Evolutionary conservation across 1,284 basidiomycete genomes (phyloP).

Genomic region (Melampsora allii-populina): DNA sequence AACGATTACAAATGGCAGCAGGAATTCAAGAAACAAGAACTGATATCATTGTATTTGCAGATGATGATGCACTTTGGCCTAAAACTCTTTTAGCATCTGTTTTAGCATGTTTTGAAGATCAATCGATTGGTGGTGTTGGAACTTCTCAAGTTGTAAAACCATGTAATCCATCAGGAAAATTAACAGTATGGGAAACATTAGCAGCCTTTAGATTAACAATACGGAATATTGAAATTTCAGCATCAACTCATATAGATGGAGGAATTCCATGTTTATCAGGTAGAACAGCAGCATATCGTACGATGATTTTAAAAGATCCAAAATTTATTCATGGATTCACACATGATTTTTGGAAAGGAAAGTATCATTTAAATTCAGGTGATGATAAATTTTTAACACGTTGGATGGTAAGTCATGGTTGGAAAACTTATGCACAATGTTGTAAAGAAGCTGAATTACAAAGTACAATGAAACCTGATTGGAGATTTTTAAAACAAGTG

Average conservation of each 20-base stretch:
- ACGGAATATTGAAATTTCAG: conserved; percentile 84
- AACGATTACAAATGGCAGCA: conserved; percentile 85
- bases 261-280: conserved; percentile 86
- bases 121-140: conserved; percentile 84
- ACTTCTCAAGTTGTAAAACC: conserved; percentile 84
- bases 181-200: conserved; percentile 91
- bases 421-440: conserved; percentile 87
- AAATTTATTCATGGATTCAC: conserved; percentile 88
- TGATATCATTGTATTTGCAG: conserved; percentile 92
- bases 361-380: conserved; percentile 86
- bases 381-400: conserved; percentile 93
- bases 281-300: conserved; percentile 84
- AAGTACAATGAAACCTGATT: conserved; percentile 92
- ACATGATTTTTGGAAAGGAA: conserved; percentile 85
- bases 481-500: conserved; percentile 89
- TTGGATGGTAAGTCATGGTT: conserved; percentile 92
- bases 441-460: conserved; percentile 84
- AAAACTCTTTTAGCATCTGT: conserved; percentile 76
- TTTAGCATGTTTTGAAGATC: conserved; percentile 87
- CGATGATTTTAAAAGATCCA: conserved; percentile 87
- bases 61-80: conserved; percentile 93
- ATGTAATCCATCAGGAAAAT: conserved; percentile 59
- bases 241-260: conserved; percentile 84
- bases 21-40: conserved; percentile 83
- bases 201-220: conserved; percentile 87